These are phyloP conservation scores for Nitzschia sp. DNA, from an alignment of 108 stramenopile genomes.

Conservation along the genomic window DNA sequence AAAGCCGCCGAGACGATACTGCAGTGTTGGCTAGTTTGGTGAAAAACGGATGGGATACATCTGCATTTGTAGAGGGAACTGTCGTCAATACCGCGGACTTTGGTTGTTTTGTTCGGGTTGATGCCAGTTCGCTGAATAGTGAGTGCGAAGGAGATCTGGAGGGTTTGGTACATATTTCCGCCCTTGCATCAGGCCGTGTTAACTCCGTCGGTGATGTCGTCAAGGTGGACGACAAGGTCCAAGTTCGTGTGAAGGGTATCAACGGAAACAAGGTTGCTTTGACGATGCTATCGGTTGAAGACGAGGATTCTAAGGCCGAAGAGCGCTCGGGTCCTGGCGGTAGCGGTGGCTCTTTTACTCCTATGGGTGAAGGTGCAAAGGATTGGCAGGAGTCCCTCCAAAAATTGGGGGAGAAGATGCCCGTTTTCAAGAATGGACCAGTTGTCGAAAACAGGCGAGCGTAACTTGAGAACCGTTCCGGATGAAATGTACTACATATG, in stretches of 20 bases:
- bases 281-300: constrained; percentile 82
- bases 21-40: constrained; percentile 56
- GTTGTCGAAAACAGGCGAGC: constrained; percentile 64
- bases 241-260: constrained; percentile 78
- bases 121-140: constrained; percentile 65
- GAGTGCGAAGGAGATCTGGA: constrained; percentile 81
- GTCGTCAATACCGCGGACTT: constrained; percentile 90
- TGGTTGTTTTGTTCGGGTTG: constrained; percentile 92
- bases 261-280: constrained; percentile 71
- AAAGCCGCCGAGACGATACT: constrained; percentile 58
- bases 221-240: constrained; percentile 73
- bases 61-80: constrained; percentile 84
- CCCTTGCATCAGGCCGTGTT: constrained; percentile 67
- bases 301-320: constrained; percentile 59
- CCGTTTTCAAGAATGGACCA: constrained; percentile 66
- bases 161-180: constrained; percentile 88
- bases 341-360: constrained; percentile 20
- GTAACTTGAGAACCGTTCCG: constrained; percentile 14
- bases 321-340: too few species aligned
- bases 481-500: background rate
- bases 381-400: constrained; percentile 81
- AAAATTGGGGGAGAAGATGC: constrained; percentile 52
- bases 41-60: constrained; percentile 80
- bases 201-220: constrained; percentile 61
- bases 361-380: constrained; percentile 55